Base-by-base conservation (phyloP, 1,139 yeast species). In the Blastobotrys illinoisensis region DNA sequence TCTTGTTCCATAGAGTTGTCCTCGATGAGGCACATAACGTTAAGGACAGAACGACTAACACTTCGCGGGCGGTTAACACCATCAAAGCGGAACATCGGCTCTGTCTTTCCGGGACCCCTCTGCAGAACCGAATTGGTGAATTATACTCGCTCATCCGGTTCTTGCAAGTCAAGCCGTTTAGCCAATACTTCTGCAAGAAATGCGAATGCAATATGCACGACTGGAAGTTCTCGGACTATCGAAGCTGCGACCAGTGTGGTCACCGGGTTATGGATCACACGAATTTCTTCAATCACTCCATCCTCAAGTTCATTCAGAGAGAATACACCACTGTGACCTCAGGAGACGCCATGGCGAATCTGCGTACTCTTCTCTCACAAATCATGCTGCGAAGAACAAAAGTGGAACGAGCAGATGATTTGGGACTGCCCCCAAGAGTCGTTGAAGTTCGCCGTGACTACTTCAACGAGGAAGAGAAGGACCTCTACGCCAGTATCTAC, bases 11-110 rank as follows among this genome's bases (percentile, higher is more conserved):
- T 65, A 75, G 99, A 55, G 95, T 91, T n/a, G 82, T 93, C 11
- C 74, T 93, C 51, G 99, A 93, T 71, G 99, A 93, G 69, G 99
- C 99, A 0, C 99, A 93, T 70, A 91, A 91, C 67, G 91, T 93
- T 72, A 95, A 95, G 67, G 98, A 93, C 68, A 79, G 98, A 58
- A 88, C 91, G 51, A 85, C 96, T 51, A 91, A 91, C 40, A 93
- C 99, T 0, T 90, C 98, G 0, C 85, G 87, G 61, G 96, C 98
- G 0, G 97, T 95, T 1, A 89, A 88, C 68, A 75, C 77, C 56
- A 71, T 93, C 54, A 72, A 77, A 43, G 82, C 96, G 1, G 75
- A 81, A 48, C 88, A 88, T 64, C 74, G 96, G 59, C 87, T 96
- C 86, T 93, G 99, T 71, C 72, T 93, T 32, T 83, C 96, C 1